Percentiles rank a stretch among this genome's conserved stretches.
phyloP scores from a whole-genome alignment of 208 protist genomes.

The Histomonas meleagridis region DNA sequence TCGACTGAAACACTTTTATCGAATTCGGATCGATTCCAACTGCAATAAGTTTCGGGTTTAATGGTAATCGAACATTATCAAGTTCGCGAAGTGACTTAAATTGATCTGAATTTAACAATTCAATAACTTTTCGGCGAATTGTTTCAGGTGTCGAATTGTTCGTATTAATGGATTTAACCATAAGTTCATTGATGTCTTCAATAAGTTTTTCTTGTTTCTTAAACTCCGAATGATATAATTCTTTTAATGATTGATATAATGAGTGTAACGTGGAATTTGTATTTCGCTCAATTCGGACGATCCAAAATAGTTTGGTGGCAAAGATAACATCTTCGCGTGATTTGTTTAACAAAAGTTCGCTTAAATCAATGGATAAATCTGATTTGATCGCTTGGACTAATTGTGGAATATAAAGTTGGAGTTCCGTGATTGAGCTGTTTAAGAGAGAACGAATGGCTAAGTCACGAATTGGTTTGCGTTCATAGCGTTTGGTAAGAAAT shows the following conservation, averaged over 20 bases:
- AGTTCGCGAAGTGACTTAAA: too few relatives aligned
- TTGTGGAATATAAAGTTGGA: constrained; percentile 11
- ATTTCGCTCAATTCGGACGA: neutral
- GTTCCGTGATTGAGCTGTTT: neutral
- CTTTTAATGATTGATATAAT: neutral
- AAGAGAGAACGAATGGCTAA: neutral
- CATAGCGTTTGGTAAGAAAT: neutral
- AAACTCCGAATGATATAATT: neutral
- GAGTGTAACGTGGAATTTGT: neutral
- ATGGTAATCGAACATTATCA: too few relatives aligned
- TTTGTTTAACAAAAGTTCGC: neutral
- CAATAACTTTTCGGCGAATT: neutral
- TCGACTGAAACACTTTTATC: too few relatives aligned
- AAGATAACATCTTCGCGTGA: neutral
- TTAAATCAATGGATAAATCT: neutral
- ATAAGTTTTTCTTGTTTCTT: neutral
- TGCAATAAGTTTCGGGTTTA: too few relatives aligned
- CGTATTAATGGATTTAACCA: neutral
- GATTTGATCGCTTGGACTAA: neutral
- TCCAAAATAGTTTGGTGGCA: neutral
- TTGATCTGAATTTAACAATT: too few relatives aligned
- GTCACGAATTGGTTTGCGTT: neutral
- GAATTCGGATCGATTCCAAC: too few relatives aligned
- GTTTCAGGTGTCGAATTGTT: neutral
- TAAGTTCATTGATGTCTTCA: neutral